Conservation (phyloP, 768 basidiomycete genomes). For the Tephrocybe rancida region DNA sequence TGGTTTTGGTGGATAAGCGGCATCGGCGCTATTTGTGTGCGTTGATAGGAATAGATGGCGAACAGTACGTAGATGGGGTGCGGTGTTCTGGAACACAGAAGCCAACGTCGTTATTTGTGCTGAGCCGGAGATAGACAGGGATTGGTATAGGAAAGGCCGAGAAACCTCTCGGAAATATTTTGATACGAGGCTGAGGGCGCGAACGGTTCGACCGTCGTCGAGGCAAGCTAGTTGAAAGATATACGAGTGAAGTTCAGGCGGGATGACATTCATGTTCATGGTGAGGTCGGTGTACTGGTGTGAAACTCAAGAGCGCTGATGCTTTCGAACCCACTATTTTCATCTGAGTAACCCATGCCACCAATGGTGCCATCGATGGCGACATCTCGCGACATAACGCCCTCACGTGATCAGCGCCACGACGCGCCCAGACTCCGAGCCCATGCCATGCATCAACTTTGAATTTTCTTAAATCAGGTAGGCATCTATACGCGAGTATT, state of each 20-base stretch:
- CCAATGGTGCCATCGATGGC: constrained; percentile 25
- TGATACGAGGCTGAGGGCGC: constrained; percentile 39
- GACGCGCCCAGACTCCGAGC: neutral
- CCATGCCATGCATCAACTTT: no score
- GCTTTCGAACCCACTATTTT: neutral
- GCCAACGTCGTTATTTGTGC: constrained; percentile 28
- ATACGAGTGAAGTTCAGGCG: constrained; percentile 46
- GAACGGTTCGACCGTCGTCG: constrained; percentile 39
- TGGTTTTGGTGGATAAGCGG: constrained; percentile 1
- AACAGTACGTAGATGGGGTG: constrained; percentile 39
- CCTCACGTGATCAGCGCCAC: constrained; percentile 15
- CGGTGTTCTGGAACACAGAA: constrained; percentile 31
- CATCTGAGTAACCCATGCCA: neutral
- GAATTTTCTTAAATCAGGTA: no score
- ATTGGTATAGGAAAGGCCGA: constrained; percentile 41
- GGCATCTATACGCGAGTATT: no score
- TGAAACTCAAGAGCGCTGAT: neutral
- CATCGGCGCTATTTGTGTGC: constrained; percentile 22
- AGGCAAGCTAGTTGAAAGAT: constrained; percentile 44
- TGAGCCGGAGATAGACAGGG: constrained; percentile 33
- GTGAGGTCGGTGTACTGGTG: neutral
- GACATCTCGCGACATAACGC: constrained; percentile 23
- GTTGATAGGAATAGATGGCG: constrained; percentile 46
- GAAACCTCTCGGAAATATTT: constrained; percentile 40
- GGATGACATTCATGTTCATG: constrained; percentile 36